A percentile compares a stretch with the other conserved stretches of the same genome.
Evolutionary conservation across 371 early-diverging fungal species (phyloP).

Genomic region (Saksenaea vasiformis): DNA sequence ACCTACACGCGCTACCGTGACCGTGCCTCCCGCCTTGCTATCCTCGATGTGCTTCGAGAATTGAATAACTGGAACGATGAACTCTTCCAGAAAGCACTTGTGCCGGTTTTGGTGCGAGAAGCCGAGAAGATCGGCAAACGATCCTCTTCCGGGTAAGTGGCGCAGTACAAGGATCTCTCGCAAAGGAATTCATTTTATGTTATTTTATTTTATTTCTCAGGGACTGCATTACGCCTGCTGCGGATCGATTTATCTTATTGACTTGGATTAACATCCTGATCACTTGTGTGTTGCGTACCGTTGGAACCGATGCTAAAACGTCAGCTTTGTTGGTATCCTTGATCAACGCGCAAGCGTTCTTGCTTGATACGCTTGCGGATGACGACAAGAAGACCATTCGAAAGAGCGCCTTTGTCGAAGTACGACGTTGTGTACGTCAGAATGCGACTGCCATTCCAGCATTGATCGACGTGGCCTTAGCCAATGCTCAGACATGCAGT

Average conservation of each 20-base stretch:
- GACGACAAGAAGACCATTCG: conserved; percentile 42
- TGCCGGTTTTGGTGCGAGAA: conserved; percentile 56
- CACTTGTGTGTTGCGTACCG: conserved; percentile 31
- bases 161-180: conserved; percentile 10
- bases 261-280: conserved; percentile 62
- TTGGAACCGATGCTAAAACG: conserved; percentile 19
- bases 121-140: conserved; percentile 54
- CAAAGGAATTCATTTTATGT: not conserved
- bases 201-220: conserved; percentile 26
- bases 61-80: conserved; percentile 62
- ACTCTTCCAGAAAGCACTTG: conserved; percentile 56
- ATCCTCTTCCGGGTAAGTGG: conserved; percentile 54
- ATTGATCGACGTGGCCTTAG: conserved; percentile 45
- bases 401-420: conserved; percentile 56
- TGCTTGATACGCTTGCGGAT: conserved; percentile 56
- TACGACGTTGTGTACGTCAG: conserved; percentile 60
- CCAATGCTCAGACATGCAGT: conserved; percentile 40
- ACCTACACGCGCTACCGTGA: conserved; percentile 69
- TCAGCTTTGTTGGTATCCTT: conserved; percentile 33
- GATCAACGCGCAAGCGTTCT: conserved; percentile 55
- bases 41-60: conserved; percentile 61
- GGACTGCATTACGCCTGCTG: conserved; percentile 52
- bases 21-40: conserved; percentile 57
- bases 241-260: conserved; percentile 59
- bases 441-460: conserved; percentile 51